These are phyloP conservation scores for Chaetomium cochliodes DNA, from an alignment of 495 filamentous ascomycete genomes.

Conservation along the genomic window DNA sequence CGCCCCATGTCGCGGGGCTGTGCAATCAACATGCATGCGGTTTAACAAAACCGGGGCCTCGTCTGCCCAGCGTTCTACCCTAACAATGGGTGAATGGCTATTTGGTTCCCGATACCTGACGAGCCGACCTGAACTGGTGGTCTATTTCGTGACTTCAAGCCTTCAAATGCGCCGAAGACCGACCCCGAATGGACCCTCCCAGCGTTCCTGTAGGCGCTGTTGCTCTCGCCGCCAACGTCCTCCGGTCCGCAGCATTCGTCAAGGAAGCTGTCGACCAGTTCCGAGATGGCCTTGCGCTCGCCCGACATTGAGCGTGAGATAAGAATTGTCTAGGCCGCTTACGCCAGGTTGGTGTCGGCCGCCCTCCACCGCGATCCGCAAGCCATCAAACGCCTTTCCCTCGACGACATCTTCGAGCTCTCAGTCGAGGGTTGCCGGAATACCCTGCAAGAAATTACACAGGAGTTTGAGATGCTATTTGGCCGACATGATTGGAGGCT, in stretches of 20 bases:
- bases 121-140: too few species aligned
- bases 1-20: too few species aligned
- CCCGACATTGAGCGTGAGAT: constrained; percentile 6
- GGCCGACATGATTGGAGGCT: constrained; percentile 1
- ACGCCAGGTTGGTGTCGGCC: background rate
- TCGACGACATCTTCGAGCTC: background rate
- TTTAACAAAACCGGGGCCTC: too few species aligned
- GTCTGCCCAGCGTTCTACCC: too few species aligned
- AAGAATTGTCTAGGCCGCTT: background rate
- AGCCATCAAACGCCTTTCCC: background rate
- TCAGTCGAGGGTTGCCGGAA: background rate
- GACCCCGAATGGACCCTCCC: background rate
- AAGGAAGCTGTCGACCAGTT: constrained; percentile 5
- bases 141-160: too few species aligned
- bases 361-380: background rate
- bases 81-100: too few species aligned
- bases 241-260: background rate
- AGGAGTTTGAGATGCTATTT: background rate
- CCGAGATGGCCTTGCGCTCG: background rate
- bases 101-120: too few species aligned
- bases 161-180: too few species aligned
- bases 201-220: constrained; percentile 1
- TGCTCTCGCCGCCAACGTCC: background rate
- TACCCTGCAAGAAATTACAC: background rate
- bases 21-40: too few species aligned